Percentiles rank a stretch among this genome's conserved stretches.
These are phyloP conservation scores for Vigna trinervia DNA, from an alignment of 306 rosid genomes.

Conservation along the genomic window DNA sequence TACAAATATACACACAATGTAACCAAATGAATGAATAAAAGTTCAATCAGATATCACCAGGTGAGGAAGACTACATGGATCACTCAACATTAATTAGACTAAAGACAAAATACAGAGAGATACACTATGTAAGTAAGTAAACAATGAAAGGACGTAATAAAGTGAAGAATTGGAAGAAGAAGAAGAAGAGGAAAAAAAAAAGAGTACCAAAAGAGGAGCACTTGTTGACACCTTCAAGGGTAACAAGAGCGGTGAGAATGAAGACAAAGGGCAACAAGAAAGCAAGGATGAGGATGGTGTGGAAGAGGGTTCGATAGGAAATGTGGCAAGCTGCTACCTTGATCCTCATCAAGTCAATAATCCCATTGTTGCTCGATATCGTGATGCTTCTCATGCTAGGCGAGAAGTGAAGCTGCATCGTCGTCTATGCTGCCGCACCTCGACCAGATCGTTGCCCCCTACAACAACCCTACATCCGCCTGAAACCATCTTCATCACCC, in stretches of 20 bases:
- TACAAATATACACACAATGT: background rate
- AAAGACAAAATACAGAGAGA: background rate
- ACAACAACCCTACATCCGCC: conserved; percentile 42
- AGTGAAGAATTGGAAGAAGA: conserved; percentile 17
- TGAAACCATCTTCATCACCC: conserved; percentile 40
- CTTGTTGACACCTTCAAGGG: conserved; percentile 99
- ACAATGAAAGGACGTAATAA: conserved; percentile 1
- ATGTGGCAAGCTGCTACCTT: conserved; percentile 99
- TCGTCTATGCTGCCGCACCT: conserved; percentile 78
- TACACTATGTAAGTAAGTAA: background rate
- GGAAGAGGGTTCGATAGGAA: conserved; percentile 97
- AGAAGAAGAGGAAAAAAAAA: background rate
- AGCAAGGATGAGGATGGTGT: conserved; percentile 96
- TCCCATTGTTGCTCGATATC: conserved; percentile 99
- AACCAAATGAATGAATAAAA: background rate
- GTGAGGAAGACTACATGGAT: background rate
- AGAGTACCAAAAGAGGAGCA: conserved; percentile 95
- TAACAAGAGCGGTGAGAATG: conserved; percentile 98
- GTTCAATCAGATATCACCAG: background rate
- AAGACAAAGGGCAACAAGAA: conserved; percentile 96
- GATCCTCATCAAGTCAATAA: conserved; percentile 99
- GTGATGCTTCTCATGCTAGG: conserved; percentile 99
- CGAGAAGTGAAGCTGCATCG: conserved; percentile 99
- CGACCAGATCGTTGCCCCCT: conserved; percentile 52
- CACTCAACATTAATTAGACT: background rate